Conservation (phyloP, 768 basidiomycete species). For the Mycena crocata region DNA sequence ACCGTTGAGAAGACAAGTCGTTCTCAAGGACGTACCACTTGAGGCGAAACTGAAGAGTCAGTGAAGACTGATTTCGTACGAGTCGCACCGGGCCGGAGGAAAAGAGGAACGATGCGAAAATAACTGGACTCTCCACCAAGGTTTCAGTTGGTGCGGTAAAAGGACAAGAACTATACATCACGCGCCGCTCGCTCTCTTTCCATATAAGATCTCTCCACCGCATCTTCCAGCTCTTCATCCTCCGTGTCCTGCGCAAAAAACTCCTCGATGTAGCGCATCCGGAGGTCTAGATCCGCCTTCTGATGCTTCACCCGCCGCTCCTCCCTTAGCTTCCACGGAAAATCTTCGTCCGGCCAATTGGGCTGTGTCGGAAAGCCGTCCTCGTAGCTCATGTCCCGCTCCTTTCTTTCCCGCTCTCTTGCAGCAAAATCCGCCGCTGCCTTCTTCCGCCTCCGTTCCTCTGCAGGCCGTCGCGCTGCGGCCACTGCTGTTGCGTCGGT, state of each 20-base stretch:
- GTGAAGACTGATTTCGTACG: background rate
- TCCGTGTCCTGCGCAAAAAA: constrained; percentile 66
- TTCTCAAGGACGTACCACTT: too few relatives aligned
- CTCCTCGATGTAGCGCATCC: constrained; percentile 58
- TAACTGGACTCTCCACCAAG: background rate
- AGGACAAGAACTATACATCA: constrained; percentile 24
- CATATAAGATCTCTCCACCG: constrained; percentile 22
- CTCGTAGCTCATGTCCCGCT: constrained; percentile 31
- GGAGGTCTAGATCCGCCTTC: constrained; percentile 54
- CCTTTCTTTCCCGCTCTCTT: constrained; percentile 32
- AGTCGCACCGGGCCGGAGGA: too few relatives aligned
- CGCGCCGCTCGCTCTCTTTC: constrained; percentile 22
- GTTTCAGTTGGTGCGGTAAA: constrained; percentile 8
- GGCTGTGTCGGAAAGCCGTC: constrained; percentile 46
- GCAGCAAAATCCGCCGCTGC: constrained; percentile 48
- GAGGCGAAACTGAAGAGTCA: background rate
- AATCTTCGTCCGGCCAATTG: constrained; percentile 66
- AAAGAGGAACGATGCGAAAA: too few relatives aligned
- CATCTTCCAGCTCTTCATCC: constrained; percentile 47
- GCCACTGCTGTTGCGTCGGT: constrained; percentile 29
- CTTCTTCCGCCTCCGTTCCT: constrained; percentile 29
- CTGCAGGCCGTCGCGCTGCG: constrained; percentile 22
- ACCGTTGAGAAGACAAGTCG: too few relatives aligned
- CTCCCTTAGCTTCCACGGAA: constrained; percentile 62
- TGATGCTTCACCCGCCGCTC: constrained; percentile 48